Percentiles rank a stretch among this genome's conserved stretches.
These are phyloP conservation scores for Solanum hybrid DNA, from an alignment of 305 asterid genomes.

Conservation along the genomic window DNA sequence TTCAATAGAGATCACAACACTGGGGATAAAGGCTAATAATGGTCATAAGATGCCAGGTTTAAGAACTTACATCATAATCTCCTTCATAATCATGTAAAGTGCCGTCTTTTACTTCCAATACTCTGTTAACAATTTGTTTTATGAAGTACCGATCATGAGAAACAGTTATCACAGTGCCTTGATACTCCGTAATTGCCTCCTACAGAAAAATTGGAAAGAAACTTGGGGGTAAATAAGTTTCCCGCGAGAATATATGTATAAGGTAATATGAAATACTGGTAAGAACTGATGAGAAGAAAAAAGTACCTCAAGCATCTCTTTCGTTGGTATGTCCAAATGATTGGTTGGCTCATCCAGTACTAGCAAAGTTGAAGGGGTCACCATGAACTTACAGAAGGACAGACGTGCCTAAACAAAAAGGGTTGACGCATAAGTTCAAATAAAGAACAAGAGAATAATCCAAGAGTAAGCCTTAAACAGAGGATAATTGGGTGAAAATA, in stretches of 20 bases:
- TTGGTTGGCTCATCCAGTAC: constrained; percentile 95
- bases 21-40: not conserved
- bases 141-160: constrained; percentile 97
- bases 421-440: not conserved
- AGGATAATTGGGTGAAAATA: not conserved
- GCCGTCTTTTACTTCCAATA: constrained; percentile 90
- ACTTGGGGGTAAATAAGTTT: not conserved
- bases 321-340: constrained; percentile 94
- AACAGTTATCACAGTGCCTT: constrained; percentile 88
- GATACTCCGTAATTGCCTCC: constrained; percentile 92
- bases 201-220: constrained; percentile 16
- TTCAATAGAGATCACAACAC: not conserved
- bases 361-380: constrained; percentile 82
- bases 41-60: not conserved
- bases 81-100: constrained; percentile 79
- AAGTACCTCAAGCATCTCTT: constrained; percentile 97
- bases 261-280: not conserved
- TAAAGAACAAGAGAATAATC: not conserved
- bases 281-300: not conserved
- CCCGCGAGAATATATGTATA: not conserved
- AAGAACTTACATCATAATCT: constrained; percentile 70
- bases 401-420: constrained; percentile 65
- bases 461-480: not conserved
- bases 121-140: constrained; percentile 91
- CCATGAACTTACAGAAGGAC: constrained; percentile 99